Evolutionary conservation across 2,329 filamentous ascomycete species (phyloP).

Genomic region (Trichoderma guizhouense): DNA sequence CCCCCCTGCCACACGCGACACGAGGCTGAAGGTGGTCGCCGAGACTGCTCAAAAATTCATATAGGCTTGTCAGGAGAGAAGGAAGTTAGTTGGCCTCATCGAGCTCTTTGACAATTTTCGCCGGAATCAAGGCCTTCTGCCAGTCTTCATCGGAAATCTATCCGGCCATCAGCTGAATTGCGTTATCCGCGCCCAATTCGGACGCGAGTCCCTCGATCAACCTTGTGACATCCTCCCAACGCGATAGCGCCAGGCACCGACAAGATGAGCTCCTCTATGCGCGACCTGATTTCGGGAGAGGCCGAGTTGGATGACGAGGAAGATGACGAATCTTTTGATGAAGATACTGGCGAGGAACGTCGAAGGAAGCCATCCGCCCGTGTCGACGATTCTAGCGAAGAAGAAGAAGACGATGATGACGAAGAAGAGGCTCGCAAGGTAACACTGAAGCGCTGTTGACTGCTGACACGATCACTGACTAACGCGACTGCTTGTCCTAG

Average conservation of each 20-base stretch:
- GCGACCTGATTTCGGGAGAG: conserved; percentile 77
- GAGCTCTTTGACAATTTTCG: background rate
- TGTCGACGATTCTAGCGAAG: conserved; percentile 83
- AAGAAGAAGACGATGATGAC: conserved; percentile 89
- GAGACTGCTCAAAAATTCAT: conserved; percentile 18
- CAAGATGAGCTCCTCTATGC: conserved; percentile 63
- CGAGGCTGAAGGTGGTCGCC: conserved; percentile 19
- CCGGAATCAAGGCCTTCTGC: background rate
- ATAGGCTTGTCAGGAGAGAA: conserved; percentile 12
- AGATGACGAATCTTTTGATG: conserved; percentile 78
- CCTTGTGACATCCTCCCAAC: conserved; percentile 9
- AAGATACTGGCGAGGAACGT: conserved; percentile 63
- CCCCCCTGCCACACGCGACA: conserved; percentile 20
- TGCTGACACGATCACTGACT: background rate
- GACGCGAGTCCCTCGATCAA: conserved; percentile 6
- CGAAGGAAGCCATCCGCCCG: conserved; percentile 37
- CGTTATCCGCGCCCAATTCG: conserved; percentile 8
- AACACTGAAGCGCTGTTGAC: conserved; percentile 26
- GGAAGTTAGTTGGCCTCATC: conserved; percentile 4
- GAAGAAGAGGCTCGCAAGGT: conserved; percentile 79
- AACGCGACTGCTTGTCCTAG: conserved; percentile 42
- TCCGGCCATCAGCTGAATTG: background rate
- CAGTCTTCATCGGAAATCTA: background rate
- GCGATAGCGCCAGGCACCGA: conserved; percentile 19
- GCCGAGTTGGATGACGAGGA: conserved; percentile 84